Percentiles rank a stretch among this genome's conserved stretches.
These are phyloP conservation scores for Botryosphaeria dothidea DNA, from an alignment of 2,329 filamentous ascomycete genomes.

Conservation along the genomic window DNA sequence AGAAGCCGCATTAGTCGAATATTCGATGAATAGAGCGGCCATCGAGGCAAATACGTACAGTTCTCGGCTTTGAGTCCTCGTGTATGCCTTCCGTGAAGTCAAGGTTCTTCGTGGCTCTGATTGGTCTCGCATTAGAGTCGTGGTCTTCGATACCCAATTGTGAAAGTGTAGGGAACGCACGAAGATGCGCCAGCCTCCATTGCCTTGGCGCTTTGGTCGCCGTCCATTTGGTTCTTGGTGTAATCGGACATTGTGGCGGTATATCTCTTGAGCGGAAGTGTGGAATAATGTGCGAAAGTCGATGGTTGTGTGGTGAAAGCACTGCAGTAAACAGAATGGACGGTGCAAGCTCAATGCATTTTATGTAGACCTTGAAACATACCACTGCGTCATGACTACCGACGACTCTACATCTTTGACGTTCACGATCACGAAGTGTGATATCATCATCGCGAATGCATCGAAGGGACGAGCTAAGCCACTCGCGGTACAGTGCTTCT, in stretches of 20 bases:
- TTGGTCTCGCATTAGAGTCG: constrained; percentile 5
- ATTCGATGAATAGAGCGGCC: no score
- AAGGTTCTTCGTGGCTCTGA: constrained; percentile 18
- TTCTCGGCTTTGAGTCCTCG: constrained; percentile 26
- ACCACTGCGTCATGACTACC: constrained; percentile 1
- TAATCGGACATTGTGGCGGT: not conserved
- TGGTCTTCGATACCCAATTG: no score
- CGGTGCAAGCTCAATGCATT: no score
- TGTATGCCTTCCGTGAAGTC: constrained; percentile 27
- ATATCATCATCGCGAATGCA: not conserved
- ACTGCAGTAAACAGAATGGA: no score
- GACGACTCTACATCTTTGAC: not conserved
- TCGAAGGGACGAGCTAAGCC: not conserved
- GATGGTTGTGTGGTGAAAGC: no score
- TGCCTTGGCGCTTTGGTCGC: constrained; percentile 26
- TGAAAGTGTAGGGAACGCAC: constrained; percentile 17
- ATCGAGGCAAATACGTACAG: constrained; percentile 7
- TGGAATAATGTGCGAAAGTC: no score
- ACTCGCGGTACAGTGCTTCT: not conserved
- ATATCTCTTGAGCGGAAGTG: no score
- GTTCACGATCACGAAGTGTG: not conserved
- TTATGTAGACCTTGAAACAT: not conserved
- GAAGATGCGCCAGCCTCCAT: constrained; percentile 28
- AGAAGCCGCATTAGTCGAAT: not conserved
- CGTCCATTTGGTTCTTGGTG: constrained; percentile 25